These are phyloP conservation scores for Trichosanthes cucumerina DNA, from an alignment of 306 rosid genomes.

Conservation along the genomic window DNA sequence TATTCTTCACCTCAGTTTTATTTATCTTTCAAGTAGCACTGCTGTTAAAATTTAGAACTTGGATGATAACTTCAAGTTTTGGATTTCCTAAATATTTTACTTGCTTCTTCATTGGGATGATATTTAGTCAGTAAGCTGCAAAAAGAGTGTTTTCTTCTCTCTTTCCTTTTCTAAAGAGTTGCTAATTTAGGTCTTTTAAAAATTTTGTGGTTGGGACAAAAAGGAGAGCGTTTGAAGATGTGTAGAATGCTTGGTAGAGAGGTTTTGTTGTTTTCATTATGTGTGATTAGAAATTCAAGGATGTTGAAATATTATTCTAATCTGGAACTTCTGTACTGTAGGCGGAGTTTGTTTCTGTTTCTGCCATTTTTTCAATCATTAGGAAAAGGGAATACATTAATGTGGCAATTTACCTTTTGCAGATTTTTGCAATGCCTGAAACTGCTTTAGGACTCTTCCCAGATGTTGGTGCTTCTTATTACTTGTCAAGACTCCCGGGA, in stretches of 20 bases:
- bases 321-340: neutral
- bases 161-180: neutral
- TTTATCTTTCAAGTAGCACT: neutral
- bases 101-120: neutral
- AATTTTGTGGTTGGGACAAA: neutral
- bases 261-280: neutral
- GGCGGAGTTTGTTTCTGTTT: neutral
- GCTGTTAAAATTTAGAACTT: neutral
- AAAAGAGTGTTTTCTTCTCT: neutral
- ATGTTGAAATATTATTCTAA: neutral
- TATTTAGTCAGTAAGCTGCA: neutral
- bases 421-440: conserved; percentile 99
- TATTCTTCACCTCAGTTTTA: neutral
- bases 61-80: neutral
- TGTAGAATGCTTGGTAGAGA: neutral
- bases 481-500: conserved; percentile 84
- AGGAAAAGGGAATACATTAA: neutral
- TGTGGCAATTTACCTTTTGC: conserved; percentile 18
- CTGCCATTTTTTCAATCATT: neutral
- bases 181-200: neutral
- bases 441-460: conserved; percentile 93
- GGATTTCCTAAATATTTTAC: neutral
- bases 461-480: conserved; percentile 85
- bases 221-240: neutral
- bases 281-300: neutral